A percentile compares a stretch with the other conserved stretches of the same genome.
These are phyloP conservation scores for Leccinum obscurum DNA, from an alignment of 768 basidiomycete species.

Conservation along the genomic window DNA sequence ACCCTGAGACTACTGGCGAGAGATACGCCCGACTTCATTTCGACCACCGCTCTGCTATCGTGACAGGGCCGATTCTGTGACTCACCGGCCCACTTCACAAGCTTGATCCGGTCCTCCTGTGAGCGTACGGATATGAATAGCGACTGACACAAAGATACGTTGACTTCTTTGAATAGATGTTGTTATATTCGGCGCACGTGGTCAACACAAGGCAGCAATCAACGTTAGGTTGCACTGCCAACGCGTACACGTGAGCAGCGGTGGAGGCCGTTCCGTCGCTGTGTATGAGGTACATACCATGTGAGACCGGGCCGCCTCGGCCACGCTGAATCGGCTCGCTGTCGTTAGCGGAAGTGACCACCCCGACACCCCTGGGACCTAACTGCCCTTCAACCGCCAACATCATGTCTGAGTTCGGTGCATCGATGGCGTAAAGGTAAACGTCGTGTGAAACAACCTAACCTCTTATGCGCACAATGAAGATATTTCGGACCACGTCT, in stretches of 20 bases:
- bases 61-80: neutral
- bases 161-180: neutral
- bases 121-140: neutral
- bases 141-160: neutral
- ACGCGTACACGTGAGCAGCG: neutral
- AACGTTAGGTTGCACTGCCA: neutral
- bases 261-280: neutral
- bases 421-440: neutral
- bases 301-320: conserved; percentile 5
- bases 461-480: neutral
- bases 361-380: neutral
- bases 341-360: neutral
- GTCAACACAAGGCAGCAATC: neutral
- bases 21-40: neutral
- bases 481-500: neutral
- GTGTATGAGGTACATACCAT: neutral
- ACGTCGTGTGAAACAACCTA: neutral
- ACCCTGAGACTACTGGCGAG: neutral
- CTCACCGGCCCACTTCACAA: neutral
- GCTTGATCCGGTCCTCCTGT: neutral
- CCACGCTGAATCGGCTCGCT: neutral
- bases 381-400: neutral
- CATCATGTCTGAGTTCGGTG: neutral
- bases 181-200: neutral
- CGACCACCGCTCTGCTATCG: neutral